Base-by-base conservation (phyloP, 208 protist species). In the Blastocrithidia nonstop region DNA sequence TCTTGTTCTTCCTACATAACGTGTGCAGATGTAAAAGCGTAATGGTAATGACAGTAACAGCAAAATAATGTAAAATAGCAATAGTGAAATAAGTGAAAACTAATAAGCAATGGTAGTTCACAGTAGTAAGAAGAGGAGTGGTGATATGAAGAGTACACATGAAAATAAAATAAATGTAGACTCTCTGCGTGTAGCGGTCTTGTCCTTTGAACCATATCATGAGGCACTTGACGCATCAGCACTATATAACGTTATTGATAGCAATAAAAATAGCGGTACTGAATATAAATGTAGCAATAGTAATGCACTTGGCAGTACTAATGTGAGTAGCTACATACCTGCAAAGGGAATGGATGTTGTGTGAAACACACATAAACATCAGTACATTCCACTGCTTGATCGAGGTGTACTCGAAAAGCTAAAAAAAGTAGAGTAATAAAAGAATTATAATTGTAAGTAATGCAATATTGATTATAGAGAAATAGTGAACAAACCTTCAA, bases 331-430 rank as follows among this genome's bases (percentile, higher is more conserved):
- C 20, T 23, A 6, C 8, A 37, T 39, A 11, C 8, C 22, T 6
- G 33, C 24, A 15, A 54, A 20, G 32, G 28, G 35, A 37, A n/a
- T n/a, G n/a, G 60, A 68, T 28, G 59, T 87, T 13, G 31, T 40
- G 11, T 90, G 75, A 74, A 90, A 90, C 35, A 73, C 65, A 8
- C 66, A 74, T 50, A 68, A 69, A 28, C 82, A 91, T 45, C 61
- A 54, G 29, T 75, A 78, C 46, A 58, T 78, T n/a, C 54, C 75
- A 5, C 60, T 89, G 22, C 73, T 89, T 45, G 47, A 58, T 11
- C 64, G 70, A n/a, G 63, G 75, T 8, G 22, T 67, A 26, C 38
- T 88, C 31, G 67, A 76, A 52, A 55, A 56, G 19, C 47, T 87
- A 23, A 17, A 9, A 28, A n/a, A 6, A 7, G 15, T 4, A 21